Percentiles rank a stretch among this genome's conserved stretches.
phyloP scores from a whole-genome alignment of 2,329 filamentous ascomycete genomes.

The Fusarium beomiforme region DNA sequence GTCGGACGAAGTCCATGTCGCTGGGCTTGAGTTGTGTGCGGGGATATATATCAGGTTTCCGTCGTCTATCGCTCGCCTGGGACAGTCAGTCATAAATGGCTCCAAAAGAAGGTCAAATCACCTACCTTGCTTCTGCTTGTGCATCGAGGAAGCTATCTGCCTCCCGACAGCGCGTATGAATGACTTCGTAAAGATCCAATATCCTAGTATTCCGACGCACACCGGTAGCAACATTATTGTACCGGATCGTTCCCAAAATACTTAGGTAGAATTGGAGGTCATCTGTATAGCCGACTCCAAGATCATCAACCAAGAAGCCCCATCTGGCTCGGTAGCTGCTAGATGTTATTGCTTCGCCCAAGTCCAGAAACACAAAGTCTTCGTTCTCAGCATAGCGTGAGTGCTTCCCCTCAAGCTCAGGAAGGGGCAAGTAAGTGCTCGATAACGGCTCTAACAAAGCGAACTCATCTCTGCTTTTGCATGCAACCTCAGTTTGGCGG shows the following conservation, averaged over 20 bases:
- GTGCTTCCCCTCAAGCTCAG: conserved; percentile 29
- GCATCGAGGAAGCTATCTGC: conserved; percentile 9
- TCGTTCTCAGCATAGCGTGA: conserved; percentile 27
- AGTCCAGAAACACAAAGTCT: conserved; percentile 22
- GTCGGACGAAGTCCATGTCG: conserved; percentile 10
- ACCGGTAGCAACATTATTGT: not conserved
- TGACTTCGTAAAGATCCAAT: conserved; percentile 33
- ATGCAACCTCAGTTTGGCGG: conserved; percentile 12
- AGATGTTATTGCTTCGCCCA: conserved; percentile 17
- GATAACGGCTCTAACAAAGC: not conserved
- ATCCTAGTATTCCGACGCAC: conserved; percentile 6
- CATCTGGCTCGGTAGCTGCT: conserved; percentile 24
- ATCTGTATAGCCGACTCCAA: conserved; percentile 26
- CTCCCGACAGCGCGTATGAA: conserved; percentile 29
- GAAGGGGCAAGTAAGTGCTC: conserved; percentile 26
- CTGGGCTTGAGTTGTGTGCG: not conserved
- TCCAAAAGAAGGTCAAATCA: not conserved
- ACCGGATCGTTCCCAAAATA: conserved; percentile 15
- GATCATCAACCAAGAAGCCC: conserved; percentile 33
- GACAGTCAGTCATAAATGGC: not conserved
- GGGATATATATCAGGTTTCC: conserved; percentile 25
- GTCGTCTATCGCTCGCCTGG: conserved; percentile 1
- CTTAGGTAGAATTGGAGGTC: conserved; percentile 30
- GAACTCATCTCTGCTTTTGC: conserved; percentile 7
- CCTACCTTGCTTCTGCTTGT: conserved; percentile 12